Conservation (phyloP, 495 filamentous ascomycete genomes). For the Pyrenula aspistea region DNA sequence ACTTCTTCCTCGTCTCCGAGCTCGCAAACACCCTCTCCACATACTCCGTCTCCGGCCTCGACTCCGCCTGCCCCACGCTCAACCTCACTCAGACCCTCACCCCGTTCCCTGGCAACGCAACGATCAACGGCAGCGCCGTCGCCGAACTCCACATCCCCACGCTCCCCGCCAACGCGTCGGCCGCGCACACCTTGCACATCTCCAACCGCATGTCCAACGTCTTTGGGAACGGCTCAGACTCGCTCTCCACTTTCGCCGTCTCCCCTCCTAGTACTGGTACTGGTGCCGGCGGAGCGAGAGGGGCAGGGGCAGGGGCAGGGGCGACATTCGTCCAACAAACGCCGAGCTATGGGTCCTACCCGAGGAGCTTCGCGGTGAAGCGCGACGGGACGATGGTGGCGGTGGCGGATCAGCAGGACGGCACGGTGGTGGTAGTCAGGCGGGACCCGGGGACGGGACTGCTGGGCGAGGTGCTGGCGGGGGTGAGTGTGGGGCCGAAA, state of each 20-base stretch:
- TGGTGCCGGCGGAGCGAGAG: too few species aligned
- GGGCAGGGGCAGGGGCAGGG: slow-evolving; percentile 11
- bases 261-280: slow-evolving; percentile 5
- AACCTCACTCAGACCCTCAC: slow-evolving; percentile 29
- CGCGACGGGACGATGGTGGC: slow-evolving; percentile 17
- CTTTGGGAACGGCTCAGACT: slow-evolving; percentile 29
- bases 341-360: slow-evolving; percentile 25
- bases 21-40: slow-evolving; percentile 39
- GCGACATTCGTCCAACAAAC: slow-evolving; percentile 18
- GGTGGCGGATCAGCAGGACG: slow-evolving; percentile 14
- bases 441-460: slow-evolving; percentile 6
- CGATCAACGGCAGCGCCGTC: slow-evolving; percentile 28
- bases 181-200: slow-evolving; percentile 19
- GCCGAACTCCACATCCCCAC: slow-evolving; percentile 52
- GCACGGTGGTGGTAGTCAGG: slow-evolving; percentile 5
- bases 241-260: slow-evolving; percentile 23
- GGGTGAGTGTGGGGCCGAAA: neutral
- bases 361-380: slow-evolving; percentile 24
- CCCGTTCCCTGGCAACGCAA: slow-evolving; percentile 23
- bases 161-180: slow-evolving; percentile 11
- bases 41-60: slow-evolving; percentile 37
- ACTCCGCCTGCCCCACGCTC: slow-evolving; percentile 21
- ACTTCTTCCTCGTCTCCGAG: slow-evolving; percentile 47
- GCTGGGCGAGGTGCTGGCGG: slow-evolving; percentile 6
- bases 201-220: slow-evolving; percentile 48